Conservation (phyloP, 2,329 filamentous ascomycete species). For the Cytospora chrysosperma region DNA sequence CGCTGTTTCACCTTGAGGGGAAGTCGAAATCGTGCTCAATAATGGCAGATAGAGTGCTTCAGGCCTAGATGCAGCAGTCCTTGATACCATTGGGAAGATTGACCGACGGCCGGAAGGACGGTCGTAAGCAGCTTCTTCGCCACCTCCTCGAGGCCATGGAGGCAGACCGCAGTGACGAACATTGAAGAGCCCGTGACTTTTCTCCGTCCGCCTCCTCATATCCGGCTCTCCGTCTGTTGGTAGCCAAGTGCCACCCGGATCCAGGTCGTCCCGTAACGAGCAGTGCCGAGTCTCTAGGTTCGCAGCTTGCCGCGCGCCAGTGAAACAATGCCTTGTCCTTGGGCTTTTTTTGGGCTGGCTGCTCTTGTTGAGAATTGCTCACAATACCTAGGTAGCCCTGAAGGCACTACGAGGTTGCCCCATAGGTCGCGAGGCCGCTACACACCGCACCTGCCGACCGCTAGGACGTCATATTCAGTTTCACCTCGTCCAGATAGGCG, state of each 20-base stretch:
- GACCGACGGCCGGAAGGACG: not conserved
- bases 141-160: not conserved
- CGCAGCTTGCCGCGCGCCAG: slow-evolving; percentile 19
- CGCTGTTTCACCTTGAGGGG: slow-evolving; percentile 18
- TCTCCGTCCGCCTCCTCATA: not conserved
- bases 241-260: slow-evolving; percentile 5
- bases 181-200: not conserved
- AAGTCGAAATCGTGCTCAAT: slow-evolving; percentile 5
- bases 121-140: not conserved
- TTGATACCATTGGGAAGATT: not conserved
- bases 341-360: not conserved
- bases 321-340: slow-evolving; percentile 12
- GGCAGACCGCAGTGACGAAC: not conserved
- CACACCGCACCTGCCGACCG: slow-evolving; percentile 8
- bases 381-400: too few species aligned
- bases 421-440: slow-evolving; percentile 8
- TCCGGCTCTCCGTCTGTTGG: slow-evolving; percentile 7
- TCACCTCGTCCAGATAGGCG: slow-evolving; percentile 8
- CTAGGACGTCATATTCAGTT: slow-evolving; percentile 15
- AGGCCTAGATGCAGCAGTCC: slow-evolving; percentile 6
- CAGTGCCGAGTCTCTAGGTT: slow-evolving; percentile 5
- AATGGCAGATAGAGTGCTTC: slow-evolving; percentile 16
- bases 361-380: too few species aligned
- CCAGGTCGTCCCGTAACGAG: slow-evolving; percentile 6
- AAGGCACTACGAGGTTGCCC: not conserved